Conservation (phyloP, 768 basidiomycete genomes). For the Phaeotremella fagi region DNA sequence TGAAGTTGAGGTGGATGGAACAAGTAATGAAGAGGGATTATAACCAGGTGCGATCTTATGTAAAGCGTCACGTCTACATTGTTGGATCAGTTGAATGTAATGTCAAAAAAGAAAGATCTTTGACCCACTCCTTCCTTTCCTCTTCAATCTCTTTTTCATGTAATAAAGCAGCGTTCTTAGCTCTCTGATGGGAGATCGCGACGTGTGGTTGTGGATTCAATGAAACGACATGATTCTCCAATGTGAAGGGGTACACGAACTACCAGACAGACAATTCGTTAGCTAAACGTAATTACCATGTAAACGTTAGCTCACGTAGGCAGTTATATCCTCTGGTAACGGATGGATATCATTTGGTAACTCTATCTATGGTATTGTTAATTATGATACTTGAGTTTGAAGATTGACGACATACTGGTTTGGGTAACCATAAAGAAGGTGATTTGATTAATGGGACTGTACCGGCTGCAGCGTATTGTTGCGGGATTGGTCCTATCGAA, state of each 20-base stretch:
- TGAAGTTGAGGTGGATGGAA: constrained; percentile 17
- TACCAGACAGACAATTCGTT: constrained; percentile 43
- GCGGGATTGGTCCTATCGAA: constrained; percentile 47
- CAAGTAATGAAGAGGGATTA: constrained; percentile 35
- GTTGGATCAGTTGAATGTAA: not conserved
- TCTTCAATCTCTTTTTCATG: constrained; percentile 71
- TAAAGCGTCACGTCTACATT: constrained; percentile 33
- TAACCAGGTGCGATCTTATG: constrained; percentile 42
- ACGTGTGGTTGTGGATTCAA: constrained; percentile 67
- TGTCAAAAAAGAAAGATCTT: constrained; percentile 51
- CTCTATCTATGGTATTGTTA: constrained; percentile 59
- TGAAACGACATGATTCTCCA: constrained; percentile 77
- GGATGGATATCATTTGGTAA: constrained; percentile 91
- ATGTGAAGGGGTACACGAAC: constrained; percentile 95
- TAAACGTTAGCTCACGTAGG: constrained; percentile 61
- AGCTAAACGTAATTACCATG: not conserved
- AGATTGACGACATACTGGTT: constrained; percentile 55
- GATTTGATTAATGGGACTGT: constrained; percentile 85
- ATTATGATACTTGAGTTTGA: not conserved
- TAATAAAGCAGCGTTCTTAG: constrained; percentile 68
- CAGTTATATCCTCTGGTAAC: constrained; percentile 78
- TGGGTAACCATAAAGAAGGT: constrained; percentile 80
- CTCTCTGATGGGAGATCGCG: constrained; percentile 62
- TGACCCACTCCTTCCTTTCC: constrained; percentile 58
- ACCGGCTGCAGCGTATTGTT: constrained; percentile 72